Evolutionary conservation across 805 yeast genomes (phyloP), one percentile per base, ranked within the genome.

Genomic region (Candida silvicultrix): DNA sequence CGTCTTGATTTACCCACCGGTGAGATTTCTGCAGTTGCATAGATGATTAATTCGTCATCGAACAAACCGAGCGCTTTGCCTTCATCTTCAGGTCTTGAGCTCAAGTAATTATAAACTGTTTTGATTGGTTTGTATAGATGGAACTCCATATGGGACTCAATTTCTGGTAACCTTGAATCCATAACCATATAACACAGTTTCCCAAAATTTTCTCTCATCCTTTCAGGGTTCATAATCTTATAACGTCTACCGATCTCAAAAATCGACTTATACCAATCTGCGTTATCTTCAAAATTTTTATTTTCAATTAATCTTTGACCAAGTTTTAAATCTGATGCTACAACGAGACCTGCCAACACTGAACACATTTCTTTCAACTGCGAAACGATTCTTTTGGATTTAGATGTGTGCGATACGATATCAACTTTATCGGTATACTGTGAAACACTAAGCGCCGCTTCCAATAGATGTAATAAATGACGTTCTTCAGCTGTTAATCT

Each of bases 351-450:
- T 2, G 88, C 84, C 43, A 85, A 65, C 10, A 86, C 85, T 1
- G 90, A 83, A 61, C 95, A 85, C 62, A 85, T 79, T 56, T 85
- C 90, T 48, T 78, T 76, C 49, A 85, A 64, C 62, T 85, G 92
- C 19, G 77, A 78, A 2, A 85, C 81, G 21, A 86, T 85, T 52
- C 92, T 72, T 58, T 76, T 82, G 2, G 88, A 68, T 56, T 85
- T 83, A 4, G 90, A 80, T 4, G 78, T 69, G 54, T 83, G 80
- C 1, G 84, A 71, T 23, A 81, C 61, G 35, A 85, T 80, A 60
- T 85, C 95, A 38, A 85, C 89, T 54, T 80, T 77, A 56, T 85
- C 90, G 0, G 92, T 85, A 58, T 85, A 85, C 55, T 85, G 92
- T 15, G 87, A 80, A 11, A 85, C 95, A 53, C 82, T 77, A 44